phyloP scores from a whole-genome alignment of 2,329 filamentous ascomycete genomes.

The Arthrobotrys sinensis region DNA sequence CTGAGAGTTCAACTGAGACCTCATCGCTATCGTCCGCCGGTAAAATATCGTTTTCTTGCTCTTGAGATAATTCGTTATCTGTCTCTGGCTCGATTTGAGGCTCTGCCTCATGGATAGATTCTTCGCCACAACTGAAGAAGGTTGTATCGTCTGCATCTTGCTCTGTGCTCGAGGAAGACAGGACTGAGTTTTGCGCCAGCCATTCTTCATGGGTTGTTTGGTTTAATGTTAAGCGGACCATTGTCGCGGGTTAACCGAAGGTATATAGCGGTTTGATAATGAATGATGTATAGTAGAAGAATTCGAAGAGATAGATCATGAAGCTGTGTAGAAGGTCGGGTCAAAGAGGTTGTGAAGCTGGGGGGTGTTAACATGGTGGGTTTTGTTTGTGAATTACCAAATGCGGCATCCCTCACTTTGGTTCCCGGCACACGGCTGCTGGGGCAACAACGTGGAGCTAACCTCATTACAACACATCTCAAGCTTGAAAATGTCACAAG shows the following conservation, averaged over 20 bases:
- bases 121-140: slow-evolving; percentile 48
- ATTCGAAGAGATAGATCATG: neutral
- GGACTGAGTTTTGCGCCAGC: slow-evolving; percentile 29
- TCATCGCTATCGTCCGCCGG: slow-evolving; percentile 6
- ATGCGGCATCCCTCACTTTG: slow-evolving; percentile 7
- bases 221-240: slow-evolving; percentile 41
- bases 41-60: neutral
- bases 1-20: neutral
- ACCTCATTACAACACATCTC: slow-evolving; percentile 38
- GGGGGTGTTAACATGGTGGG: neutral
- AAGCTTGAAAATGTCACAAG: slow-evolving; percentile 20
- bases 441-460: slow-evolving; percentile 31
- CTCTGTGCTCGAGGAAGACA: neutral
- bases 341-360: neutral
- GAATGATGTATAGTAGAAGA: neutral
- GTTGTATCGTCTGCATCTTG: slow-evolving; percentile 34
- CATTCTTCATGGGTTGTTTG: slow-evolving; percentile 57
- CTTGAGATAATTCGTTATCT: neutral
- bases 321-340: neutral
- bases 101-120: slow-evolving; percentile 15
- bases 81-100: neutral
- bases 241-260: neutral
- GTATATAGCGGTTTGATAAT: neutral
- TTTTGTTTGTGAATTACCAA: slow-evolving; percentile 39
- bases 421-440: neutral